phyloP scores from a whole-genome alignment of 2,329 filamentous ascomycete genomes.

The Monilinia aucupariae region DNA sequence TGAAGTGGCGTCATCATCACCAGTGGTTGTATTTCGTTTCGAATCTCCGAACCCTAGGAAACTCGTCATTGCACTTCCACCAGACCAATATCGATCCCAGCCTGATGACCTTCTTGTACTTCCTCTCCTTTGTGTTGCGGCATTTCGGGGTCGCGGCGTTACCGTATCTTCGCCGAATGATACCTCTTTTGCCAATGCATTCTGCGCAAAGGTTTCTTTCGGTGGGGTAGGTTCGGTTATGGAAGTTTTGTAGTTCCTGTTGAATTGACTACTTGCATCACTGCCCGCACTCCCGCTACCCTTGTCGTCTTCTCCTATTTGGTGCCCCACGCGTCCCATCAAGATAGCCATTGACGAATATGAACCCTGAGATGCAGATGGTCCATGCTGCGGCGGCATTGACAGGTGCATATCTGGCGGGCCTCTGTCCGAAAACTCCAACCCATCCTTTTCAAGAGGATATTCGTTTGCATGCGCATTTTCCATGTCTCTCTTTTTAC shows the following conservation, averaged over 20 bases:
- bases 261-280: slow-evolving; percentile 52
- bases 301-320: slow-evolving; percentile 38
- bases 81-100: slow-evolving; percentile 75
- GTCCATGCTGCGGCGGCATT: slow-evolving; percentile 41
- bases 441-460: slow-evolving; percentile 54
- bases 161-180: slow-evolving; percentile 35
- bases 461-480: slow-evolving; percentile 44
- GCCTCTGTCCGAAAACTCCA: slow-evolving; percentile 44
- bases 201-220: slow-evolving; percentile 29
- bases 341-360: slow-evolving; percentile 61
- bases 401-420: slow-evolving; percentile 36
- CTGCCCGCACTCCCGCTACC: slow-evolving; percentile 54
- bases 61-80: slow-evolving; percentile 58
- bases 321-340: slow-evolving; percentile 55
- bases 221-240: slow-evolving; percentile 57
- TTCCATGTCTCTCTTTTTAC: slow-evolving; percentile 49
- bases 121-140: slow-evolving; percentile 24
- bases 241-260: slow-evolving; percentile 56
- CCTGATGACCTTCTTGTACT: slow-evolving; percentile 58
- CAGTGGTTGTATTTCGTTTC: slow-evolving; percentile 39
- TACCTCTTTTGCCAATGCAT: slow-evolving; percentile 18
- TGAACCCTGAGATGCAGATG: slow-evolving; percentile 50
- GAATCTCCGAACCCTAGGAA: slow-evolving; percentile 53
- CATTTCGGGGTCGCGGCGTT: slow-evolving; percentile 23
- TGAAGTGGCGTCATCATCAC: slow-evolving; percentile 47